Evolutionary conservation across 148 eudicot species (phyloP), one percentile per base, ranked within the genome.

Genomic region (Chenopodium album): DNA sequence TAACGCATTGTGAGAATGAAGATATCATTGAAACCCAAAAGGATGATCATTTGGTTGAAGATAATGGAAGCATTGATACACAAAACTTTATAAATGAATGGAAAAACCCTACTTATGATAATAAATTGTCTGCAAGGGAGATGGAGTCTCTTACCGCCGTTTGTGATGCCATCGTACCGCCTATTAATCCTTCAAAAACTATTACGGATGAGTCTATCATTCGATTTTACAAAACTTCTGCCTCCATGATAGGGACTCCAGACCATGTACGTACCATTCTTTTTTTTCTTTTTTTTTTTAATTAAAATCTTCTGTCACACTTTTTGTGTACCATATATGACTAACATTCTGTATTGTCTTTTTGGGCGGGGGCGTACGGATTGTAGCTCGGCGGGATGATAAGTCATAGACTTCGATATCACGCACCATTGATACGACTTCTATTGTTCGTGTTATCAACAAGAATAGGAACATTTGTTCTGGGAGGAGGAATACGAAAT

Each of bases 161-260:
- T 6, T 89, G 95, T n/a, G 92, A 92, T 88, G 86, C 92, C 65
- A 78, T 88, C 71, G 48, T 92, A 71, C 90, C 94, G 4, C 79
- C 89, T 19, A 54, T 92, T 4, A 77, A 87, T 16, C 66, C 81
- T 19, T 84, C 84, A 4, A 65, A 81, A 1, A 48, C 16, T 37
- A 19, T 28, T 0, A 19, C 47, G 70, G 78, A 60, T 44, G 82
- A 85, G 29, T 83, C 87, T 0, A 37, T 76, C 22, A 75, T 79
- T 2, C 70, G 70, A 16, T 89, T 88, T 80, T 88, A 63, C 29
- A 85, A 76, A 47, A 88, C 90, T 44, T 89, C 96, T 7, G 89
- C 94, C 34, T 85, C 92, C 68, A 83, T 86, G 87, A 77, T 82
- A 3, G 89, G 90, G 54, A 89, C 92, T 78, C 90, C 87, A 20